These are phyloP conservation scores for Pulveroboletus sp. DNA, from an alignment of 768 basidiomycete species.

Conservation along the genomic window DNA sequence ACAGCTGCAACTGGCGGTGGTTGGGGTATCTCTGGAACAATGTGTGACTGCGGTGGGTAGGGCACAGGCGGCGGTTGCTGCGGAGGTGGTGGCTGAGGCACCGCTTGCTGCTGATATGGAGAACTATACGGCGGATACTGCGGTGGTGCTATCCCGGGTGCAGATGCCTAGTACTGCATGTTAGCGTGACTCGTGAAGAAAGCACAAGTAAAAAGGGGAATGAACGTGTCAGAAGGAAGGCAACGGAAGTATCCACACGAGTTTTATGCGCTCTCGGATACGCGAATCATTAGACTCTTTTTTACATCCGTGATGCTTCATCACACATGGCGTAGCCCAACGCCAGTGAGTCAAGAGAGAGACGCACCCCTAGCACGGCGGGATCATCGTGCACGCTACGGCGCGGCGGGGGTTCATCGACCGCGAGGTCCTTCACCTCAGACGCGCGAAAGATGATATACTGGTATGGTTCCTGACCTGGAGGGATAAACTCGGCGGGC, in stretches of 20 bases:
- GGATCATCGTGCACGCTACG: constrained; percentile 79
- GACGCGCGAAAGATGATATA: constrained; percentile 91
- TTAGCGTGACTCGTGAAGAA: constrained; percentile 6
- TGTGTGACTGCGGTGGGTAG: constrained; percentile 24
- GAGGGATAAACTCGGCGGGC: constrained; percentile 74
- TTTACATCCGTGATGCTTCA: constrained; percentile 47
- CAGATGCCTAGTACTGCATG: constrained; percentile 40
- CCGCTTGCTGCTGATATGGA: constrained; percentile 30
- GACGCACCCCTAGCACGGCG: constrained; percentile 72
- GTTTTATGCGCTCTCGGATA: constrained; percentile 43
- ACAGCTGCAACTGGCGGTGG: constrained; percentile 15
- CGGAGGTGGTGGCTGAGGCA: constrained; percentile 28
- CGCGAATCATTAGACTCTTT: constrained; percentile 29
- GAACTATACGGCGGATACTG: constrained; percentile 28
- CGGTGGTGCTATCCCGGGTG: constrained; percentile 35
- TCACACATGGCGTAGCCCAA: constrained; percentile 22
- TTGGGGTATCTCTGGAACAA: constrained; percentile 25
- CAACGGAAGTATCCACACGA: constrained; percentile 55
- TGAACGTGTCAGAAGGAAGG: constrained; percentile 49
- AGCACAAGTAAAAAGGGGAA: no score
- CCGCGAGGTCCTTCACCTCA: constrained; percentile 85
- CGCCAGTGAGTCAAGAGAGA: not conserved
- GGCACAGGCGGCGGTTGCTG: constrained; percentile 28
- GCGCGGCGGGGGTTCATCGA: constrained; percentile 59
- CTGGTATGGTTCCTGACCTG: constrained; percentile 77